phyloP scores from a whole-genome alignment of 208 protist genomes.

The Leptomonas pyrrhocoris region DNA sequence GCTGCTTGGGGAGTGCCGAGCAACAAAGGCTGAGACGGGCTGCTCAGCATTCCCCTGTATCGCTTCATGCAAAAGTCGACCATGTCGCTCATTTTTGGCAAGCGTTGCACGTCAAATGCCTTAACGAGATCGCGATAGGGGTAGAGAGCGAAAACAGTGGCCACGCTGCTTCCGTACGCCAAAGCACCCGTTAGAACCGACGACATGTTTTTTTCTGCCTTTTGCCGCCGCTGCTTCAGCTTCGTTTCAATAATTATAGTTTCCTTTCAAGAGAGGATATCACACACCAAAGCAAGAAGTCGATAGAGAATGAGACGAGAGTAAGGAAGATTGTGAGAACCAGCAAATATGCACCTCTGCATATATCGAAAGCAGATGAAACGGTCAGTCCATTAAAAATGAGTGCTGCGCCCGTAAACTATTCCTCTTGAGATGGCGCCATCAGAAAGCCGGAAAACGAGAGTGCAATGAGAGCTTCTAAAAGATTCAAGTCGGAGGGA shows the following conservation, averaged over 20 bases:
- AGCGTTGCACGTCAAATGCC: conserved; percentile 32
- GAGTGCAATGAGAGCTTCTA: too few relatives aligned
- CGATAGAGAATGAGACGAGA: too few relatives aligned
- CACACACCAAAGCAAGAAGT: too few relatives aligned
- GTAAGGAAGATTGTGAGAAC: too few relatives aligned
- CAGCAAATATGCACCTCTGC: too few relatives aligned
- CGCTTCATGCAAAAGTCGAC: conserved; percentile 56
- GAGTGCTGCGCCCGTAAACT: too few relatives aligned
- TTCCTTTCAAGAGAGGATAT: background rate
- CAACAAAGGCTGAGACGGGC: conserved; percentile 80
- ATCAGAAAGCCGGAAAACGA: too few relatives aligned
- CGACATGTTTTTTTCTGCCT: conserved; percentile 28
- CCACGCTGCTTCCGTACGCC: conserved; percentile 65
- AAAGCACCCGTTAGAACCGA: conserved; percentile 43
- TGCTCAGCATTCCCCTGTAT: conserved; percentile 82
- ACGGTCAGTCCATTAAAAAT: too few relatives aligned
- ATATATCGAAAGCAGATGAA: too few relatives aligned
- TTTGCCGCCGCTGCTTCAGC: background rate
- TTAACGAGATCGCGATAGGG: conserved; percentile 90
- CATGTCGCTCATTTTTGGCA: conserved; percentile 31
- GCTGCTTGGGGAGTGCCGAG: conserved; percentile 64
- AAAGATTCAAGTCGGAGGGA: too few relatives aligned
- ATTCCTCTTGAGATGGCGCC: too few relatives aligned
- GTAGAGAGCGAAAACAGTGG: conserved; percentile 75
- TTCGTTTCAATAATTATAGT: background rate